Evolutionary conservation across 371 early-diverging fungal species (phyloP).

Genomic region (Capillidium heterosporum): DNA sequence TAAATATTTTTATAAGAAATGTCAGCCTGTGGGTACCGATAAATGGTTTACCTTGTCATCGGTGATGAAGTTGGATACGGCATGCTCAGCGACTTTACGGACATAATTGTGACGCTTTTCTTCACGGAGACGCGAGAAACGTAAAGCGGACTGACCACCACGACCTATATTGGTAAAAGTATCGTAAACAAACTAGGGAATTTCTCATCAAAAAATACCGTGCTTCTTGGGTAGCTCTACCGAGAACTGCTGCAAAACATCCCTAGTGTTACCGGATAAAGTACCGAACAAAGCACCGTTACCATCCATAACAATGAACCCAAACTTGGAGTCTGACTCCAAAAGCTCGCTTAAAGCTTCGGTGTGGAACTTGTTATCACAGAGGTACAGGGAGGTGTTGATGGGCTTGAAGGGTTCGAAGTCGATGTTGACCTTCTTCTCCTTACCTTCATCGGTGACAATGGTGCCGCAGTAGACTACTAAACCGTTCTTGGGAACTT

Average conservation of each 20-base stretch:
- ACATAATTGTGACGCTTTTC: conserved; percentile 99
- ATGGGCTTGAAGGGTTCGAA: conserved; percentile 99
- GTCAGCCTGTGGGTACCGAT: neutral
- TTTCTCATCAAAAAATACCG: conserved; percentile 20
- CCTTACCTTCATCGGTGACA: conserved; percentile 96
- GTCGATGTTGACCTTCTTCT: conserved; percentile 97
- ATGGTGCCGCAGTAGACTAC: conserved; percentile 96
- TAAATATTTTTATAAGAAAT: neutral
- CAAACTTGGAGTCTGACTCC: conserved; percentile 94
- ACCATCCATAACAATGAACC: conserved; percentile 99
- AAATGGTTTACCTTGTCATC: conserved; percentile 59
- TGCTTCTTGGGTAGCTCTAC: conserved; percentile 99
- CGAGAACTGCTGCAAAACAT: conserved; percentile 84
- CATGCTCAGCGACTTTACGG: conserved; percentile 95
- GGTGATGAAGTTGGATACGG: conserved; percentile 82
- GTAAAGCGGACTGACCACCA: conserved; percentile 99
- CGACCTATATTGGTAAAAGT: conserved; percentile 29
- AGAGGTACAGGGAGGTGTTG: conserved; percentile 98
- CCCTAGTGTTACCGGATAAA: conserved; percentile 93
- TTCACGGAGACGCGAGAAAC: conserved; percentile 98
- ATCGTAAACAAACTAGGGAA: neutral
- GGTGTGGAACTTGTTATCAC: conserved; percentile 99
- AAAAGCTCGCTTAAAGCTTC: conserved; percentile 85
- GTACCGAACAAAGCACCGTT: conserved; percentile 95
- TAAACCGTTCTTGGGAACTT: conserved; percentile 86